phyloP scores from a whole-genome alignment of 2,329 filamentous ascomycete species.

The Ceratocystis cubensis region DNA sequence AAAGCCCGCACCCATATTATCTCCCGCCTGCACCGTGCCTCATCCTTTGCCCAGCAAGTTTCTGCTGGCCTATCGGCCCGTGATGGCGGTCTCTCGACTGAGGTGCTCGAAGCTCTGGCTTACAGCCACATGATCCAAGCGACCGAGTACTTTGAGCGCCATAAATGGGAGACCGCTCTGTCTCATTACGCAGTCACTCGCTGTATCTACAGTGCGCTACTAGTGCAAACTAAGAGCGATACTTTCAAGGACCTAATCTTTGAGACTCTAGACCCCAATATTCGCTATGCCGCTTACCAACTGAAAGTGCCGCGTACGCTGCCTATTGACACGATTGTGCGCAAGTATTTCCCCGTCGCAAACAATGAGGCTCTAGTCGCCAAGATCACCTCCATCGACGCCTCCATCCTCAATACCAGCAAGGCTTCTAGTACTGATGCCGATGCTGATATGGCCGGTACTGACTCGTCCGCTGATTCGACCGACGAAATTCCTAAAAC shows the following conservation, averaged over 20 bases:
- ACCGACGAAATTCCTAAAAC: conserved; percentile 53
- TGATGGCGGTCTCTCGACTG: conserved; percentile 44
- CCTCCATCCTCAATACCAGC: conserved; percentile 48
- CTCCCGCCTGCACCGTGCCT: conserved; percentile 72
- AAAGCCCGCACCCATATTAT: conserved; percentile 77
- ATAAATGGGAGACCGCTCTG: conserved; percentile 70
- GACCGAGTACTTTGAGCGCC: conserved; percentile 72
- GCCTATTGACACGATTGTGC: conserved; percentile 65
- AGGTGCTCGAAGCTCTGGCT: conserved; percentile 73
- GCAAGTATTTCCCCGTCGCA: conserved; percentile 57
- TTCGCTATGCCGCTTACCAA: conserved; percentile 90
- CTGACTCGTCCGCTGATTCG: conserved; percentile 34
- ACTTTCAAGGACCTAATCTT: conserved; percentile 75
- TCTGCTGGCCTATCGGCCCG: conserved; percentile 53
- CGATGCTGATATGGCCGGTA: conserved; percentile 23
- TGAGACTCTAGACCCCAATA: conserved; percentile 79
- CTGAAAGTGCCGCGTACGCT: conserved; percentile 75
- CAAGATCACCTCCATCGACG: conserved; percentile 58
- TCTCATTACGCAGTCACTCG: conserved; percentile 62
- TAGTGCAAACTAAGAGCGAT: conserved; percentile 51
- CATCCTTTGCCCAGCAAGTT: conserved; percentile 55
- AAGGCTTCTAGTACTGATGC: background rate
- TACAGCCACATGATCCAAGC: conserved; percentile 70
- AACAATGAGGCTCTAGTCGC: conserved; percentile 49
- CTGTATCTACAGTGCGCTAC: conserved; percentile 70